Percentiles rank a stretch among this genome's conserved stretches.
These are phyloP conservation scores for Colletotrichum camelliae DNA, from an alignment of 2,329 filamentous ascomycete species.

Conservation along the genomic window DNA sequence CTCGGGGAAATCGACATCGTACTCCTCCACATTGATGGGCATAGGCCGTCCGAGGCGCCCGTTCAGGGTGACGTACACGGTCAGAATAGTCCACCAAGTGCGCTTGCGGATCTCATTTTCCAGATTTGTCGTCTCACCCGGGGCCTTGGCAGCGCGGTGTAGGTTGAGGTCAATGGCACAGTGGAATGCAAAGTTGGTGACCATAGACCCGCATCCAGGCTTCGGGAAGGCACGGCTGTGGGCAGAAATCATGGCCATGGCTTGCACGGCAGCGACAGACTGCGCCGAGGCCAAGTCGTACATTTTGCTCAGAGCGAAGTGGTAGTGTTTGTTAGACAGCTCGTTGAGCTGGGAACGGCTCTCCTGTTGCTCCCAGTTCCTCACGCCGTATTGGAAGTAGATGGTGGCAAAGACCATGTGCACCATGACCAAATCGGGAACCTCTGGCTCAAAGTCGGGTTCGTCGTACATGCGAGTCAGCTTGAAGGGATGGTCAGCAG, in stretches of 20 bases:
- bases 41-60: slow-evolving; percentile 81
- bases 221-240: slow-evolving; percentile 82
- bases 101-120: slow-evolving; percentile 79
- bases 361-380: slow-evolving; percentile 65
- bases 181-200: slow-evolving; percentile 68
- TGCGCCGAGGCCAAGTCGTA: slow-evolving; percentile 67
- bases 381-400: slow-evolving; percentile 76
- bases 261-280: slow-evolving; percentile 73
- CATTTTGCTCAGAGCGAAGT: slow-evolving; percentile 74
- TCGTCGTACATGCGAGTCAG: slow-evolving; percentile 74
- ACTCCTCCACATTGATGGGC: slow-evolving; percentile 74
- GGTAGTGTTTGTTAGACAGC: slow-evolving; percentile 78
- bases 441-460: slow-evolving; percentile 62
- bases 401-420: slow-evolving; percentile 84
- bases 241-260: slow-evolving; percentile 71
- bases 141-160: slow-evolving; percentile 69
- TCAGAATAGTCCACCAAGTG: slow-evolving; percentile 76
- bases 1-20: slow-evolving; percentile 79
- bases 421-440: slow-evolving; percentile 71
- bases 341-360: slow-evolving; percentile 63
- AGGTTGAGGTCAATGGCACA: slow-evolving; percentile 78
- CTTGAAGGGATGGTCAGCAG: slow-evolving; percentile 36
- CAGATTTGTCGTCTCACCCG: slow-evolving; percentile 55
- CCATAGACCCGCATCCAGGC: slow-evolving; percentile 74
- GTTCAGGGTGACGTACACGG: slow-evolving; percentile 70